Percentiles rank a stretch among this genome's conserved stretches.
phyloP scores from a whole-genome alignment of 768 basidiomycete species.

The Boletellus emodensis region DNA sequence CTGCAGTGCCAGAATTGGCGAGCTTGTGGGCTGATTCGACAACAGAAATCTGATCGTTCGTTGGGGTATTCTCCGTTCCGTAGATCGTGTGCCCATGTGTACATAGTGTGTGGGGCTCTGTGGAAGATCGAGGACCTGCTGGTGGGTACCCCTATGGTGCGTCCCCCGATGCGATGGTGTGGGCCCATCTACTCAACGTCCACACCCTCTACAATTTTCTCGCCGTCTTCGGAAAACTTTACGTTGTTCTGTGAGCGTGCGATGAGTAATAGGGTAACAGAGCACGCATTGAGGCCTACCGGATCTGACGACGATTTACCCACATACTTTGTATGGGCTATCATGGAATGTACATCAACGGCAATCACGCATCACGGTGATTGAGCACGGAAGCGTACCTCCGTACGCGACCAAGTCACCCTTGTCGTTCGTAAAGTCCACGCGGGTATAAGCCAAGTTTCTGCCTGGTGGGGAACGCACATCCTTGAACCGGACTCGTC shows the following conservation, averaged over 20 bases:
- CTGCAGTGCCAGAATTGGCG: no score
- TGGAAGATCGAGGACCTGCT: no score
- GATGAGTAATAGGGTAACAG: background rate
- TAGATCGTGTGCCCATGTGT: no score
- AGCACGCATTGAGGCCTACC: constrained; percentile 23
- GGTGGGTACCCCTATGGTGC: no score
- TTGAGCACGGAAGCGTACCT: constrained; percentile 43
- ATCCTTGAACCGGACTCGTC: background rate
- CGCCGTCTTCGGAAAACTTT: constrained; percentile 76
- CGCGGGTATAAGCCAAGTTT: constrained; percentile 74
- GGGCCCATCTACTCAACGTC: constrained; percentile 12
- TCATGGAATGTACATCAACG: constrained; percentile 1
- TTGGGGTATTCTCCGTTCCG: no score
- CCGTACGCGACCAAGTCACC: constrained; percentile 80
- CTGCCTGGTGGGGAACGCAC: constrained; percentile 46
- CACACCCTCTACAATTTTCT: constrained; percentile 57
- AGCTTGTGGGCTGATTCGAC: no score
- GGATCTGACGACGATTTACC: constrained; percentile 56
- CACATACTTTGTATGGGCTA: constrained; percentile 85
- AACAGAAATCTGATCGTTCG: no score
- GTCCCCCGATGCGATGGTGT: no score
- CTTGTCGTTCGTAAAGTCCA: constrained; percentile 63
- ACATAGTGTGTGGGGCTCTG: no score
- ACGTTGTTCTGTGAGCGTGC: constrained; percentile 54
- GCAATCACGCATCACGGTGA: no score